Evolutionary conservation across 2,329 filamentous ascomycete species (phyloP), one percentile per base, ranked within the genome.

Genomic region (Colletotrichum agaves): DNA sequence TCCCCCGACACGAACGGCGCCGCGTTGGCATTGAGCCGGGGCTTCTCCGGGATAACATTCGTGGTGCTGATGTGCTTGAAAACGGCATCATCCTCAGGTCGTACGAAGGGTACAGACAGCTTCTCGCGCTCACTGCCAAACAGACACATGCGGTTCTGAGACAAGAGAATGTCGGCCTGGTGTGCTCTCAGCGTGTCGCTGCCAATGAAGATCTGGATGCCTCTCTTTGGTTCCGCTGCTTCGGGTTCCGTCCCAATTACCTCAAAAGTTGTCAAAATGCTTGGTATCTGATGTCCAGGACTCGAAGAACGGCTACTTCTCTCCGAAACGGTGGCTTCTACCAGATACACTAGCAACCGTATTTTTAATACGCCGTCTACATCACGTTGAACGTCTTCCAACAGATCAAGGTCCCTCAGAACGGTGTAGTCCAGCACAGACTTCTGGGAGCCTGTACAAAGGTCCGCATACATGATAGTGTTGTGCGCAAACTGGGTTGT

Each of bases 131-230:
- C 93, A 75, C 93, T 92, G 72, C 97, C 93, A 72, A 94, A 94
- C 31, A 98, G 83, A 0, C 92, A 91, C 83, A 99, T 88, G 71
- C 91, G 91, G 75, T 97, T 97, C 71, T 94, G 93, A 0, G 96
- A 98, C 73, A 99, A 93, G 21, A 98, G 81, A 11, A 99, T 86
- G 76, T 98, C 96, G 23, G 93, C 95, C 71, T 92, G 97, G 75
- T 97, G 93, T 10, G 91, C 86, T 70, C 94, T 88, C 63, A 99
- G 84, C 13, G 93, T 88, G 78, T 98, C 95, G 75, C 93, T 97
- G 43, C 96, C 95, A 65, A 99, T 84, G 75, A 97, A 94, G 58
- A 98, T 91, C 71, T 94, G 92, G 63, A 98, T 93, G 10, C 84
- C 81, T 75, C 89, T 91, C 43, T 86, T 87, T 12, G 81, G 80